Evolutionary conservation across 139 green algal genomes (phyloP).

Genomic region (Tetraselmis striata): DNA sequence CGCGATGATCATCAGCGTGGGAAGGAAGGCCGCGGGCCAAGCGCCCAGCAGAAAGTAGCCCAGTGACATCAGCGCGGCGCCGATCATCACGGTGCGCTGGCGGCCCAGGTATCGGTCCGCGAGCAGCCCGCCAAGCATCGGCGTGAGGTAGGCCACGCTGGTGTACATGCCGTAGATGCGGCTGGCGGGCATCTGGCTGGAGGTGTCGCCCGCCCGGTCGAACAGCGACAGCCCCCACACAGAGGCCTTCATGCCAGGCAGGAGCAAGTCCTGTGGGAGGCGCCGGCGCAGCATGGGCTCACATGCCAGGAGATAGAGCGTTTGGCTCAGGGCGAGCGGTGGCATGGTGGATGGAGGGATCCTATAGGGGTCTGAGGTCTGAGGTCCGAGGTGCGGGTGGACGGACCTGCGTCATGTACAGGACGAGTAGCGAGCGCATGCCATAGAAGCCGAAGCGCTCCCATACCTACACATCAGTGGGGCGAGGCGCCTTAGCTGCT

Average conservation of each 20-base stretch:
- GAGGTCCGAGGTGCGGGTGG: too few relatives aligned
- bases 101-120: slow-evolving; percentile 9
- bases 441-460: slow-evolving; percentile 14
- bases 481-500: too few relatives aligned
- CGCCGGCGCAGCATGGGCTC: too few relatives aligned
- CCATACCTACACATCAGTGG: slow-evolving; percentile 4
- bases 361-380: too few relatives aligned
- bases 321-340: too few relatives aligned
- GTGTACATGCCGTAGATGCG: slow-evolving; percentile 15
- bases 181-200: background rate
- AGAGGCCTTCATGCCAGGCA: background rate
- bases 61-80: slow-evolving; percentile 3
- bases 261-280: background rate
- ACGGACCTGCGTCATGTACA: slow-evolving; percentile 5
- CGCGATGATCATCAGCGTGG: slow-evolving; percentile 8
- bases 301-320: too few relatives aligned
- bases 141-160: slow-evolving; percentile 5
- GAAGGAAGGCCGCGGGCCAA: slow-evolving; percentile 3
- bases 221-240: background rate
- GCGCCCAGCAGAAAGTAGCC: slow-evolving; percentile 3
- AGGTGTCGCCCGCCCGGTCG: background rate
- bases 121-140: slow-evolving; percentile 6
- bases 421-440: slow-evolving; percentile 11
- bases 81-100: slow-evolving; percentile 2
- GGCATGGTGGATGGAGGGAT: too few relatives aligned